Conservation (phyloP, 2,329 filamentous ascomycete species). For the Grosmannia penicillata region DNA sequence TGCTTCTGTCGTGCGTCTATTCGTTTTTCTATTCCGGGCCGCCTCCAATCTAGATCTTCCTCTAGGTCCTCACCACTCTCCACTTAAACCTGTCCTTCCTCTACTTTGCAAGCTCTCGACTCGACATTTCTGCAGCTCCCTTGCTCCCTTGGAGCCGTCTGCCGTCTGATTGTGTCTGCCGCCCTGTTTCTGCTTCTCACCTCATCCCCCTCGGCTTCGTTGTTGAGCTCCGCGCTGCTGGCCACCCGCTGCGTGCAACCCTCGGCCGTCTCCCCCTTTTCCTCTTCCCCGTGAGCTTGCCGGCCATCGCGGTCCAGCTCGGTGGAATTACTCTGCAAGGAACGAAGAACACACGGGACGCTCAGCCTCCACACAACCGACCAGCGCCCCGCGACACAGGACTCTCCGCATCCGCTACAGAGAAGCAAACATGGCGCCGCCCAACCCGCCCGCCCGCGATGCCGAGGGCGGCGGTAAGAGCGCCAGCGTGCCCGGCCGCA, state of each 20-base stretch:
- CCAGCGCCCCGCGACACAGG: too few species aligned
- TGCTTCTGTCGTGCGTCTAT: neutral
- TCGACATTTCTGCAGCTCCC: too few species aligned
- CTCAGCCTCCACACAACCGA: too few species aligned
- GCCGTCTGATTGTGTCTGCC: neutral
- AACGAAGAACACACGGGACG: too few species aligned
- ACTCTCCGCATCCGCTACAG: neutral
- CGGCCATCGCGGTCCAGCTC: too few species aligned
- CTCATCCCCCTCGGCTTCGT: neutral
- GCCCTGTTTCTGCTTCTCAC: neutral
- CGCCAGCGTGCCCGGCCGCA: conserved; percentile 14
- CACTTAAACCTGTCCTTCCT: neutral
- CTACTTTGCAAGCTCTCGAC: too few species aligned
- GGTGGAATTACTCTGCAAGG: too few species aligned
- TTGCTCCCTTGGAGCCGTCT: too few species aligned
- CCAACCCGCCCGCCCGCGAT: conserved; percentile 6
- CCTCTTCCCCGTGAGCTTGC: too few species aligned
- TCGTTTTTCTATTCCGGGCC: neutral
- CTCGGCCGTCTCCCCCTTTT: neutral
- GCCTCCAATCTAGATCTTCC: neutral
- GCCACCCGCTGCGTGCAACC: neutral
- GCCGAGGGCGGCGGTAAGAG: conserved; percentile 3
- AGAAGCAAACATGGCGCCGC: conserved; percentile 6
- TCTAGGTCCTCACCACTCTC: neutral
- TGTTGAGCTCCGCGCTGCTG: neutral